phyloP scores from a whole-genome alignment of 176 grass and related monocot species.

The Hsuehochloa calcarea region DNA sequence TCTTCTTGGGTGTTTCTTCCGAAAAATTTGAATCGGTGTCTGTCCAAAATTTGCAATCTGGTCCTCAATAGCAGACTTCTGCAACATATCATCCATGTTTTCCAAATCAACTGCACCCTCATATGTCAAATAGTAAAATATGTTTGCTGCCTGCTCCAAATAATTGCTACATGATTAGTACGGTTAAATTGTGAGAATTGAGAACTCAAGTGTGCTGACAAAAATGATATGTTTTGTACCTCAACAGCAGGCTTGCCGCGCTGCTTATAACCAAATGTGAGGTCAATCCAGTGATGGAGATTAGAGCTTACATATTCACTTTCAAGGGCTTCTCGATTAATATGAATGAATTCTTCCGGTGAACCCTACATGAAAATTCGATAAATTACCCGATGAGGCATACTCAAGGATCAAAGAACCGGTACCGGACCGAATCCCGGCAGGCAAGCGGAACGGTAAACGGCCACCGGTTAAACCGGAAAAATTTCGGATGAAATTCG shows the following conservation, averaged over 20 bases:
- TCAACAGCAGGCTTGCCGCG: too few species aligned
- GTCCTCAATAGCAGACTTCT: conserved; percentile 97
- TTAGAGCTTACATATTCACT: too few species aligned
- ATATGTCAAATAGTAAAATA: conserved; percentile 99
- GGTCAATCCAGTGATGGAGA: too few species aligned
- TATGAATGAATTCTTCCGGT: too few species aligned
- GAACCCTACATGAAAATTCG: not conserved
- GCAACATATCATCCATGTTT: conserved; percentile 97
- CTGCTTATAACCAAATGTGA: too few species aligned
- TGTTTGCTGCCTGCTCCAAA: conserved; percentile 79
- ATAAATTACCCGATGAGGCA: conserved; percentile 15
- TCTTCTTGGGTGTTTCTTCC: conserved; percentile 95
- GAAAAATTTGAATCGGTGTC: conserved; percentile 93
- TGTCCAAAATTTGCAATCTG: conserved; percentile 99
- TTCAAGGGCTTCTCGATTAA: too few species aligned
- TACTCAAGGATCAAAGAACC: too few species aligned
- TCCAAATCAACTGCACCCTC: conserved; percentile 97
- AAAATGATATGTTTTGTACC: too few species aligned
- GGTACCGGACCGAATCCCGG: too few species aligned
- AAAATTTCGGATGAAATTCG: too few species aligned
- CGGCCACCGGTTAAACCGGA: too few species aligned
- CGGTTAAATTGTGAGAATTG: not conserved
- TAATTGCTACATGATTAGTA: conserved; percentile 3
- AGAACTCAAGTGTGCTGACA: not conserved
- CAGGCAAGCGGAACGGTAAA: too few species aligned